Conservation (phyloP, 2,329 filamentous ascomycete genomes). For the Meredithiella fracta region DNA sequence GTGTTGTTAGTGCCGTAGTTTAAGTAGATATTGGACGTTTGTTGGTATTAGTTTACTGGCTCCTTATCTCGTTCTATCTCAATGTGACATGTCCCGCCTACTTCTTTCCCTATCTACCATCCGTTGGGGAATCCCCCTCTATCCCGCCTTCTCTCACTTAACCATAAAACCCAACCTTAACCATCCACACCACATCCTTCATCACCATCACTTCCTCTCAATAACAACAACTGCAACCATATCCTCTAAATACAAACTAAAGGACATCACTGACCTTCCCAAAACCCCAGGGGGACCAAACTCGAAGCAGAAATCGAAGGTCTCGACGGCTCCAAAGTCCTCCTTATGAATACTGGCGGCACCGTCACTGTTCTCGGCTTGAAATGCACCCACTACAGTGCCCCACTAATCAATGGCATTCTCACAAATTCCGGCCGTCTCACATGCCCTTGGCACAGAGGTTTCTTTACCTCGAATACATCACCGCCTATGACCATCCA, state of each 20-base stretch:
- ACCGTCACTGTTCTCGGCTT: conserved; percentile 64
- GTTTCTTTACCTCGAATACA: conserved; percentile 29
- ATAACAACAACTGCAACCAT: conserved; percentile 9
- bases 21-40: too few relatives aligned
- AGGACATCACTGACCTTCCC: conserved; percentile 57
- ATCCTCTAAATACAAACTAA: conserved; percentile 49
- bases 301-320: conserved; percentile 83
- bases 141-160: background rate
- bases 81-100: too few relatives aligned
- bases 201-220: background rate
- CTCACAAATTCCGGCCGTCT: conserved; percentile 66
- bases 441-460: conserved; percentile 93
- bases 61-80: too few relatives aligned
- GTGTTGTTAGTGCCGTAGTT: too few relatives aligned
- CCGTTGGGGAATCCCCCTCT: background rate
- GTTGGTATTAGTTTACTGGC: too few relatives aligned
- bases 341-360: conserved; percentile 64
- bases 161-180: background rate
- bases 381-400: conserved; percentile 85
- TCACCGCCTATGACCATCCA: conserved; percentile 12
- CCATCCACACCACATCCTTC: background rate
- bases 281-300: conserved; percentile 50
- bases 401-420: conserved; percentile 73
- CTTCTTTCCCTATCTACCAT: too few relatives aligned
- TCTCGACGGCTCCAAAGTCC: conserved; percentile 67